Evolutionary conservation across 805 yeast species (phyloP), one percentile per base, ranked within the genome.

Genomic region (Lachancea cidri): DNA sequence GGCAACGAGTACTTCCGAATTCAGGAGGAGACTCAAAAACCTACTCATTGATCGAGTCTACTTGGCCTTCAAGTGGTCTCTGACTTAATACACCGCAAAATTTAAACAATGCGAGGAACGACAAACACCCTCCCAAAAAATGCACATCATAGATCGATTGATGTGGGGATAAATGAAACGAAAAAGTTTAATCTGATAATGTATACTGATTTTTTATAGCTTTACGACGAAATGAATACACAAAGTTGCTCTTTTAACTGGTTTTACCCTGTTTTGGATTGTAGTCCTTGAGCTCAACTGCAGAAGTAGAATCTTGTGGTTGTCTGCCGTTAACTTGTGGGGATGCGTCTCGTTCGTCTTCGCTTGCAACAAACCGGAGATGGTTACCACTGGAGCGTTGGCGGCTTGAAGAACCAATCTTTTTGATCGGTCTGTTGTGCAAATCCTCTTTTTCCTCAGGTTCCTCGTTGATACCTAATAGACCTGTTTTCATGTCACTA

Each of bases 401-500:
- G 9, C 11, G 7, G 27, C 27, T 7, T 7, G 27, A 7, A 11
- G 27, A 22, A 11, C 27, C 11, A 22, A 7, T 22, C 7, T 22
- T 22, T 11, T 22, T 22, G 7, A 7, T 7, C 9, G 27, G 27
- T 14, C n/a, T 8, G 7, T 29, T 29, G 7, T 29, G n/a, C 7
- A 11, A 11, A 7, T 8, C 15, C 17, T 33, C 22, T 14, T 39
- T 42, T 17, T 41, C 34, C 15, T 47, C 53, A 6, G 43, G 41
- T 15, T 57, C 65, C 16, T 65, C 68, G 14, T 58, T 62, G 8
- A 53, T 52, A 9, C 71, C 71, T 25, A 67, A 36, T n/a, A 68
- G 42, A 0, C 71, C 71, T 7, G 60, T 55, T 46, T 70, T 73
- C 18, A 74, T 71, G 41, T 73, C 79, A 49, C 65, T 71, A 6